Conservation (phyloP, 768 basidiomycete genomes). For the Leccinum disarticulatum region DNA sequence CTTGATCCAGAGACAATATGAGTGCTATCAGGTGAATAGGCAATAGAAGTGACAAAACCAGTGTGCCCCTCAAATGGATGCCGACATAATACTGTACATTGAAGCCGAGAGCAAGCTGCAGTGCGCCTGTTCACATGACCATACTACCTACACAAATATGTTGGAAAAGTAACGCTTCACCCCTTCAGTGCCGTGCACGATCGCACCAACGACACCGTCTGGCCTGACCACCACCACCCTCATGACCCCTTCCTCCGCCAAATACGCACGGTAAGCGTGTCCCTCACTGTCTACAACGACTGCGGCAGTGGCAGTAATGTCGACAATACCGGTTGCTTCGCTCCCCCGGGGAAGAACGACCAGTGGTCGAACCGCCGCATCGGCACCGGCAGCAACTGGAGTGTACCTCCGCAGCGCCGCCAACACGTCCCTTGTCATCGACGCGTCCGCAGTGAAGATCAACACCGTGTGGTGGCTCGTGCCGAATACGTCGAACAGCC, state of each 20-base stretch:
- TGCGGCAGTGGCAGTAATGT: neutral
- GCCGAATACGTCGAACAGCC: slow-evolving; percentile 26
- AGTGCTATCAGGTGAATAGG: no score
- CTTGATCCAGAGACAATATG: no score
- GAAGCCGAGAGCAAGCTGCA: neutral
- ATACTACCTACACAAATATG: neutral
- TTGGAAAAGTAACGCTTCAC: no score
- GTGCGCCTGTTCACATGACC: neutral
- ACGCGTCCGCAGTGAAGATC: neutral
- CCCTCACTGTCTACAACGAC: neutral
- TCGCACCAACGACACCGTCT: no score
- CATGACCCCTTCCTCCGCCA: neutral
- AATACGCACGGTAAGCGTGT: neutral
- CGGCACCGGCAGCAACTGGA: neutral
- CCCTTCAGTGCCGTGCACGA: no score
- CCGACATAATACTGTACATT: no score
- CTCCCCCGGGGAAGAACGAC: neutral
- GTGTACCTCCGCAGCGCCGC: neutral
- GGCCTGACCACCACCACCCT: neutral
- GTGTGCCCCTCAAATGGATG: no score
- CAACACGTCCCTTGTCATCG: neutral
- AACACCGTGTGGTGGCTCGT: neutral
- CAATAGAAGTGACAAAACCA: no score
- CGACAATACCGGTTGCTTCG: no score
- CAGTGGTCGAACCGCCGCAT: neutral